A percentile compares a stretch with the other conserved stretches of the same genome.
phyloP scores from a whole-genome alignment of 768 basidiomycete genomes.

The Boletus rufocinnamomeus region DNA sequence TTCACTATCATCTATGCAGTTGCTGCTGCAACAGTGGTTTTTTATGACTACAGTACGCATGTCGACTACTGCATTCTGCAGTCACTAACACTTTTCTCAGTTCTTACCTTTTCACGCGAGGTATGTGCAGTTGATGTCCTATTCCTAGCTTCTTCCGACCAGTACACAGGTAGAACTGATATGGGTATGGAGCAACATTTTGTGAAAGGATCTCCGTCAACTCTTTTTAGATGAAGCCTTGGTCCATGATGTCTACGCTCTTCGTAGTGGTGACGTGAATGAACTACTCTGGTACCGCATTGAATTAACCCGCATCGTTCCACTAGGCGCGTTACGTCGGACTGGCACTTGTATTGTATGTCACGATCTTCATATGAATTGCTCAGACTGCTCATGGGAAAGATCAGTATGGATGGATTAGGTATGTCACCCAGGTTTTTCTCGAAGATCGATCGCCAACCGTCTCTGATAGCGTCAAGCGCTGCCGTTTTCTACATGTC shows the following conservation, averaged over 20 bases:
- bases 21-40: slow-evolving; percentile 1
- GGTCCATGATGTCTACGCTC: slow-evolving; percentile 12
- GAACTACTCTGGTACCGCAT: background rate
- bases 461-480: background rate
- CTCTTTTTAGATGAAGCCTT: slow-evolving; percentile 11
- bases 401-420: background rate
- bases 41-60: slow-evolving; percentile 13
- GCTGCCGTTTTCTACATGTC: background rate
- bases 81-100: background rate
- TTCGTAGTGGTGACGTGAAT: slow-evolving; percentile 11
- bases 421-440: background rate
- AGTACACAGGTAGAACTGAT: slow-evolving; percentile 5
- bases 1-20: slow-evolving; percentile 1
- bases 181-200: slow-evolving; percentile 10
- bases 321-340: slow-evolving; percentile 12
- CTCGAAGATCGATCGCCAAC: background rate
- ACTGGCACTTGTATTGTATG: slow-evolving; percentile 9
- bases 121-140: background rate
- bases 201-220: background rate
- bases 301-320: background rate
- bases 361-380: background rate
- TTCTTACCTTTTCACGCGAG: slow-evolving; percentile 11
- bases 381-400: background rate
- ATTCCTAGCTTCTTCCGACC: background rate
- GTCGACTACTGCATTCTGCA: background rate